A percentile compares a stretch with the other conserved stretches of the same genome.
Conservation (phyloP, 257 asterid genomes). For the Solanum sejunctum region DNA sequence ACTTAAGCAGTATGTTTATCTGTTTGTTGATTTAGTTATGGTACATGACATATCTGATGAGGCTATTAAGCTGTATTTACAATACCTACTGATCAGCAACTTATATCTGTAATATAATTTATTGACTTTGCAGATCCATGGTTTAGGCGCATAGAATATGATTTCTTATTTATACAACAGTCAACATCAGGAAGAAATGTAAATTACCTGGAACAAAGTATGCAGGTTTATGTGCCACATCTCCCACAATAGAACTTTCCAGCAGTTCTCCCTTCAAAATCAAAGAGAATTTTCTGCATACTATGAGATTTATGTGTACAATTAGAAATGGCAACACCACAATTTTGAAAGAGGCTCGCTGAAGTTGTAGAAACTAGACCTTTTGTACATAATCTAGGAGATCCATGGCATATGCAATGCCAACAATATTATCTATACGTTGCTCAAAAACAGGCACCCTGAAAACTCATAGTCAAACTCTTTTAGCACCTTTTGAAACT, state of each 20-base stretch:
- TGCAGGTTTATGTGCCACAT: constrained; percentile 95
- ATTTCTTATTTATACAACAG: background rate
- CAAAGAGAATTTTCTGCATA: constrained; percentile 45
- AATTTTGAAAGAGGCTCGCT: background rate
- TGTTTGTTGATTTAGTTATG: background rate
- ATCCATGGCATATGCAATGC: constrained; percentile 99
- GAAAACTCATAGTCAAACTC: constrained; percentile 8
- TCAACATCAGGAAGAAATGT: background rate
- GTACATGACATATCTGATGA: background rate
- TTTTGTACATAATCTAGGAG: constrained; percentile 88
- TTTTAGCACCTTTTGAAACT: constrained; percentile 4
- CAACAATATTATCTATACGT: constrained; percentile 94
- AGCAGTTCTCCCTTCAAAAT: constrained; percentile 91
- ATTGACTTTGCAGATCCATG: background rate
- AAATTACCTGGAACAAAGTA: constrained; percentile 94
- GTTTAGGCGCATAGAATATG: background rate
- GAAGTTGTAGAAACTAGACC: constrained; percentile 34
- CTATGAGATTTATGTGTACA: constrained; percentile 33
- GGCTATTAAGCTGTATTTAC: background rate
- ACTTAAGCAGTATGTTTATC: background rate
- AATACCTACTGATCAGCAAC: background rate
- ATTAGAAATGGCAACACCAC: constrained; percentile 14
- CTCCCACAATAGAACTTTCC: constrained; percentile 80
- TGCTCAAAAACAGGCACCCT: constrained; percentile 99
- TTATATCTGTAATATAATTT: background rate